Base-by-base conservation (phyloP, 768 basidiomycete species). In the Chlorophyllum brunneum region DNA sequence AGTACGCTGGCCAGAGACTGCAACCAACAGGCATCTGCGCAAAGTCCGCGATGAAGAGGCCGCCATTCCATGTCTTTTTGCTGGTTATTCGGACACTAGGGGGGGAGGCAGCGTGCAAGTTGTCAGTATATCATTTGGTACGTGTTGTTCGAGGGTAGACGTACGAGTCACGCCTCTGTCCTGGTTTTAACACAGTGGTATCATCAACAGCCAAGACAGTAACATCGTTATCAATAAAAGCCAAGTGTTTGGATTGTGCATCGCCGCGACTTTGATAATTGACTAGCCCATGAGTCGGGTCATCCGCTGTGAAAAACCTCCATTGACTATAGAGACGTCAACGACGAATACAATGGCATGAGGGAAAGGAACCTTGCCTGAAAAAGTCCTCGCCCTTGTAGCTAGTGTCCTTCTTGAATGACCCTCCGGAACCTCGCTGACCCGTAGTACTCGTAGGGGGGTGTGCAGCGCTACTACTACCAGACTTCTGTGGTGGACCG, bases 21-120 rank as follows among this genome's bases (percentile, higher is more conserved):
- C 85, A 88, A 0, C 88, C 88, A 47, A 79, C 74, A 7, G 88
- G 88, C 84, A 88, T 86, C 1, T 78, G 69, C 45, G 62, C 75
- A 50, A 88, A 79, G 59, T 90, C 88, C 15, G 88, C 76, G 57
- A 91, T 82, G 70, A 91, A 88, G 9, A 91, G 70, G 3, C 88
- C 88, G n/a, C 72, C 65, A 42, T 67, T 78, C 61, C 82, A 90
- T 20, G 64, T 70, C 62, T 85, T 82, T 61, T 80, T 78, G 26
- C 83, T 75, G 48, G 71, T 76, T 56, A 91, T 86, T 44, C 88
- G 84, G 31, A 91, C 77, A 23, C 86, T 87, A 11, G 24, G 15
- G 6, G 15, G 15, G 24, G 16, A 15, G 58, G 70, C 33, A 13
- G 56, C 22, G 37, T 31, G 39, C 43, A 13, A 9, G 5, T 37